A percentile compares a stretch with the other conserved stretches of the same genome.
phyloP scores from a whole-genome alignment of 139 green algal genomes.

The Tetradesmus lagerheimii region DNA sequence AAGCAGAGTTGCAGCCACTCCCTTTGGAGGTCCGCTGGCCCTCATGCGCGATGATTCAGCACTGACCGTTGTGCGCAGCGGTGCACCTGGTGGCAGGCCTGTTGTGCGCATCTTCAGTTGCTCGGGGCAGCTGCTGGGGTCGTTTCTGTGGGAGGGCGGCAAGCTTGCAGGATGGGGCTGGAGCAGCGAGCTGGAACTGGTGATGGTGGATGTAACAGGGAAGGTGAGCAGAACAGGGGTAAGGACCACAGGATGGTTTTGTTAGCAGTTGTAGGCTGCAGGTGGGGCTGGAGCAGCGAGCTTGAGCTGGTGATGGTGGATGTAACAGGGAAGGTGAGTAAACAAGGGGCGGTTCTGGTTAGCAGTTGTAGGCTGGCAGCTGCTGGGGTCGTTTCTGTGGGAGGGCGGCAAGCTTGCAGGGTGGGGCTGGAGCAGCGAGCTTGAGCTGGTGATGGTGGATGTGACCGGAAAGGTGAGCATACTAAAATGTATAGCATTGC shows the following conservation, averaged over 20 bases:
- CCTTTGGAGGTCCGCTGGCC: conserved; percentile 88
- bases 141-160: conserved; percentile 80
- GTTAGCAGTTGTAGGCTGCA: no score
- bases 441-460: background rate
- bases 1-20: conserved; percentile 63
- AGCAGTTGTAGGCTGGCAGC: no score
- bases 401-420: background rate
- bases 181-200: conserved; percentile 75
- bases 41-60: conserved; percentile 84
- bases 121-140: conserved; percentile 64
- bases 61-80: conserved; percentile 73
- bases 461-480: background rate
- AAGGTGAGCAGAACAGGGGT: conserved; percentile 67
- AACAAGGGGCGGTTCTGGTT: no score
- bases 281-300: conserved; percentile 80
- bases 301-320: conserved; percentile 85
- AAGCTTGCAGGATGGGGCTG: conserved; percentile 82
- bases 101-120: conserved; percentile 78
- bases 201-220: conserved; percentile 78
- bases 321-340: conserved; percentile 67
- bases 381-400: no score
- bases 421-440: no score
- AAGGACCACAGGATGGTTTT: no score
- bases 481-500: no score
- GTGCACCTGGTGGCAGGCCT: conserved; percentile 51